Conservation (phyloP, 352 stramenopile species). For the Phytophthora pistaciae region DNA sequence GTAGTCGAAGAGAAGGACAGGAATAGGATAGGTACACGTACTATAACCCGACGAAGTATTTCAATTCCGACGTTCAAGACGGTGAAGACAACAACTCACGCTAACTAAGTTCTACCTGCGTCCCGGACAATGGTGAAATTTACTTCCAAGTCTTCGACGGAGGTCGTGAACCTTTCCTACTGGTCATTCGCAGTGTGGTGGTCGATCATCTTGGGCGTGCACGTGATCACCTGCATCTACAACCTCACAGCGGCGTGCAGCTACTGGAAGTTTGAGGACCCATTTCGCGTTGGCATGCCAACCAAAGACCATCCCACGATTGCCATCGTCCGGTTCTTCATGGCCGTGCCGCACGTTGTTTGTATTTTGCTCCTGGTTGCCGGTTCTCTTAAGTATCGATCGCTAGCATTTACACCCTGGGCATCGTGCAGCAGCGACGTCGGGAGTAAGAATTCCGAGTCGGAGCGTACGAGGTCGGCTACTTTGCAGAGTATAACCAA, state of each 20-base stretch:
- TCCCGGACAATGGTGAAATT: too few relatives aligned
- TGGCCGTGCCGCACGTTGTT: constrained; percentile 23
- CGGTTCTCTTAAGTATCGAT: constrained; percentile 12
- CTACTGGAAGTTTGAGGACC: constrained; percentile 18
- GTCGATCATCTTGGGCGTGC: constrained; percentile 17
- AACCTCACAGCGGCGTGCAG: neutral
- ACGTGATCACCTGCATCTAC: constrained; percentile 2
- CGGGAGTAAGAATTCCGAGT: neutral
- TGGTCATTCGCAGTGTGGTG: constrained; percentile 27
- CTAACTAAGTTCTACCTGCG: too few relatives aligned
- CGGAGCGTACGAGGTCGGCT: neutral
- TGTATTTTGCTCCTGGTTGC: constrained; percentile 21
- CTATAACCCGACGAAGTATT: too few relatives aligned
- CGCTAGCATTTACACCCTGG: constrained; percentile 12
- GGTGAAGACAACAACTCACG: too few relatives aligned
- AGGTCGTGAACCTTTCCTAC: constrained; percentile 13
- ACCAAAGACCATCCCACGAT: constrained; percentile 16
- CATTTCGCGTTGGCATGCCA: constrained; percentile 16
- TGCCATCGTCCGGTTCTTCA: constrained; percentile 14
- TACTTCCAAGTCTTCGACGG: neutral
- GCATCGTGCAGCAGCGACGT: neutral
- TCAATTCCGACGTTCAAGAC: too few relatives aligned
- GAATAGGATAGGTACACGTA: too few relatives aligned
- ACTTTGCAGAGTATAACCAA: neutral
- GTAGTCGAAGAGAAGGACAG: too few relatives aligned